Percentiles rank a stretch among this genome's conserved stretches.
Conservation (phyloP, 2,329 filamentous ascomycete species). For the Phialemonium atrogriseum region DNA sequence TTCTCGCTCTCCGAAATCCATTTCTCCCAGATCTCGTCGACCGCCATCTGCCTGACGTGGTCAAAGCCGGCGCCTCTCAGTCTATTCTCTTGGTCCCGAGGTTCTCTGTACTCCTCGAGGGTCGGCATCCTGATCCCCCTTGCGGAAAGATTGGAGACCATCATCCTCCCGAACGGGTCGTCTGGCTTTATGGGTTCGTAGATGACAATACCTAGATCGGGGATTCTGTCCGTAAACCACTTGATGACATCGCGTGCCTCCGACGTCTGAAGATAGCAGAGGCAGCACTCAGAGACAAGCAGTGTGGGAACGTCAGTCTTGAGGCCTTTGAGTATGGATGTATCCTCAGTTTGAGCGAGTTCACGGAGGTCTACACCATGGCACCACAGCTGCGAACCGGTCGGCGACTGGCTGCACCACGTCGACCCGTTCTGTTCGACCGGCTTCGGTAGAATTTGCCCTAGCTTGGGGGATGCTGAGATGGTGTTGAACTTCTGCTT, state of each 20-base stretch:
- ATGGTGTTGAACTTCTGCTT: constrained; percentile 52
- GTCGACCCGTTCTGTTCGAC: constrained; percentile 20
- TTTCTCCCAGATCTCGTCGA: constrained; percentile 58
- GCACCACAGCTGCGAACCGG: constrained; percentile 39
- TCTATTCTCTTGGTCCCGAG: constrained; percentile 59
- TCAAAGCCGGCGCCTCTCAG: constrained; percentile 59
- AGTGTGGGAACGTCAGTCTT: constrained; percentile 63
- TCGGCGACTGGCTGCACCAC: constrained; percentile 33
- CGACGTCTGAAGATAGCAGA: constrained; percentile 71
- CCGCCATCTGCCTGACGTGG: constrained; percentile 30
- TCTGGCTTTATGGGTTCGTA: constrained; percentile 85
- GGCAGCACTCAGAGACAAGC: constrained; percentile 87
- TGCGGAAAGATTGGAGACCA: constrained; percentile 81
- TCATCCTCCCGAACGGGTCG: constrained; percentile 83
- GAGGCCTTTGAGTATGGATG: constrained; percentile 31
- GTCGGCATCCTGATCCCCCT: constrained; percentile 81
- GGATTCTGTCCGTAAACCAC: constrained; percentile 51
- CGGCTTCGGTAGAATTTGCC: constrained; percentile 27
- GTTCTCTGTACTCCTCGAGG: constrained; percentile 60
- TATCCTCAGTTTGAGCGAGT: constrained; percentile 26
- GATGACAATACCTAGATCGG: constrained; percentile 52
- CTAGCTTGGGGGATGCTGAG: constrained; percentile 35
- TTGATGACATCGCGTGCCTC: constrained; percentile 56
- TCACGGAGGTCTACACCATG: constrained; percentile 65
- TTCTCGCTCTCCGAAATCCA: constrained; percentile 70